phyloP scores from a whole-genome alignment of 2,329 filamentous ascomycete species.

The Trichoderma brevicompactum region DNA sequence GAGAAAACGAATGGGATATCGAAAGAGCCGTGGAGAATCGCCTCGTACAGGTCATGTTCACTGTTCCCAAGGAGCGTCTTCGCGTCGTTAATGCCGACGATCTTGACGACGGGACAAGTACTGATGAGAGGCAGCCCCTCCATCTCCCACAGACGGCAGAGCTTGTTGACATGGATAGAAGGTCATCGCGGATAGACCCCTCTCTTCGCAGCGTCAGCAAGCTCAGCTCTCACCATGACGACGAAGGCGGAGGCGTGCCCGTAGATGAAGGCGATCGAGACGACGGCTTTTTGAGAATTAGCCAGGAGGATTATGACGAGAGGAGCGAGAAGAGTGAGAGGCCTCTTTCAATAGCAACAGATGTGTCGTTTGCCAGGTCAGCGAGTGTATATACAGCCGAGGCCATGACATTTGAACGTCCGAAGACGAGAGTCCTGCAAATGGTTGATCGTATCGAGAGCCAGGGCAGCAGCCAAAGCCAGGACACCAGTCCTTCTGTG shows the following conservation, averaged over 20 bases:
- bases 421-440: conserved; percentile 53
- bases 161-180: conserved; percentile 47
- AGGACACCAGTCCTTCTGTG: conserved; percentile 45
- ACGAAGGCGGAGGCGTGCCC: conserved; percentile 25
- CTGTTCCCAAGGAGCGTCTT: conserved; percentile 82
- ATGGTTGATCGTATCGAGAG: conserved; percentile 62
- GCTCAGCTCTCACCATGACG: conserved; percentile 21
- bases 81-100: conserved; percentile 84
- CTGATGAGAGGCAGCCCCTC: conserved; percentile 37
- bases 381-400: conserved; percentile 51
- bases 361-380: conserved; percentile 40
- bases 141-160: conserved; percentile 43
- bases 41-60: conserved; percentile 87
- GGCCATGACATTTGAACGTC: conserved; percentile 49
- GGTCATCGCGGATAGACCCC: neutral
- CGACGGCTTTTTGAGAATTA: conserved; percentile 29
- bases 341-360: conserved; percentile 38
- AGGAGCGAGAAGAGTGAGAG: conserved; percentile 15
- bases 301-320: conserved; percentile 29
- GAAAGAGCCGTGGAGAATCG: conserved; percentile 72
- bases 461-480: conserved; percentile 47
- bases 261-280: conserved; percentile 18
- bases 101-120: conserved; percentile 39
- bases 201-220: conserved; percentile 23
- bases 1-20: conserved; percentile 74